Evolutionary conservation across 1,284 basidiomycete genomes (phyloP), one percentile per base, ranked within the genome.

Genomic region (Rhizopogon parksii): DNA sequence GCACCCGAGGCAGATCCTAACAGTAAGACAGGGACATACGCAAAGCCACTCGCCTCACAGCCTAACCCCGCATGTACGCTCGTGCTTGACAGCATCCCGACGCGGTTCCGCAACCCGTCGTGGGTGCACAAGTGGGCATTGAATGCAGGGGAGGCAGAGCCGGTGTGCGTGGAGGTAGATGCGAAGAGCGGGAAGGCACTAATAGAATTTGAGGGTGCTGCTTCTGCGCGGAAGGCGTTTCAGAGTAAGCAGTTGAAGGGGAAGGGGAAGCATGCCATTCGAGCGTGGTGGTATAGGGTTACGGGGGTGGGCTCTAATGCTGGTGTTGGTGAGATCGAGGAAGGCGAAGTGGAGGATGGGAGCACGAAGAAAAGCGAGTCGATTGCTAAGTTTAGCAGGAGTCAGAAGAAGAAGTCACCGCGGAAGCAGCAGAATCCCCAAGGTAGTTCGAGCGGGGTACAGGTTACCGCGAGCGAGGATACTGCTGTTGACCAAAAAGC

Each of bases 11-110:
- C 63, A 14, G 73, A 77, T 51, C 64, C 68, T 1, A 64, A 68
- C 11, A 70, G 71, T 52, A 74, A 68, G 52, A 72, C 71, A 54
- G 72, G 74, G n/a, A 61, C 65, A 15, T 53, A 53, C 43, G 25
- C 12, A 25, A 52, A 24, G 64, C 57, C 15, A 50, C 60, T 49
- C 53, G 55, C 50, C 39, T 63, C 39, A 50, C 58, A 55, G 25
- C 77, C 78, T 21, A 71, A 74, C 50, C 72, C 74, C 5, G 61
- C 71, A 1, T 69, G 76, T n/a, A 78, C 80, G 0, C 64, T 85
- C 25, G 75, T 85, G 25, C 73, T 85, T 66, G 80, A 81, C 52
- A 72, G 76, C 40, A 60, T 83, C 0, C 81, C 81, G 1, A 80
- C 78, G 58, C 66, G 70, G 11, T 71, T 73, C 57, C 77, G 80